These are phyloP conservation scores for Scedosporium apiospermum DNA, from an alignment of 2,329 filamentous ascomycete species.

Conservation along the genomic window DNA sequence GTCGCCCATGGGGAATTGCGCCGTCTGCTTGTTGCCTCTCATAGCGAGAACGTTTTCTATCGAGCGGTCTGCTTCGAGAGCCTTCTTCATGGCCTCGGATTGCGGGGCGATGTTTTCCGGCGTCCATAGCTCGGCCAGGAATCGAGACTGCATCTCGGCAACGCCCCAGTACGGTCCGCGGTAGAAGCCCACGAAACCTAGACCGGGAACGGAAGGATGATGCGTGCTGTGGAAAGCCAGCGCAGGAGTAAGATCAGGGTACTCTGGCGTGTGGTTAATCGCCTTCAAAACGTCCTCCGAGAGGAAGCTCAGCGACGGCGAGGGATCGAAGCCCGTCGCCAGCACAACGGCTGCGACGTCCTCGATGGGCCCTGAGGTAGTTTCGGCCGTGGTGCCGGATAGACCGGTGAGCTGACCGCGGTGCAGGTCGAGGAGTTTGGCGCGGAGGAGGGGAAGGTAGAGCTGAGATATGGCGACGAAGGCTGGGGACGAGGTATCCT, in stretches of 20 bases:
- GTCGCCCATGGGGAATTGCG: constrained; percentile 77
- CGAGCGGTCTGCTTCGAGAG: constrained; percentile 33
- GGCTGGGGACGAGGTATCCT: constrained; percentile 28
- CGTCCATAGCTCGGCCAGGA: constrained; percentile 54
- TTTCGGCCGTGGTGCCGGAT: constrained; percentile 23
- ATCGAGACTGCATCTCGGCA: constrained; percentile 76
- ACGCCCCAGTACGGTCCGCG: constrained; percentile 78
- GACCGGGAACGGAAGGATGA: constrained; percentile 47
- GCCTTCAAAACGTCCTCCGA: constrained; percentile 41
- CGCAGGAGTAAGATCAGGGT: constrained; percentile 50
- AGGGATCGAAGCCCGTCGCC: constrained; percentile 65
- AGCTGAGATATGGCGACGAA: constrained; percentile 62
- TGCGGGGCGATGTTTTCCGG: constrained; percentile 15
- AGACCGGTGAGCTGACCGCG: constrained; percentile 33
- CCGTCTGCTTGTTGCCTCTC: constrained; percentile 40
- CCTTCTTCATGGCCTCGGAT: constrained; percentile 21
- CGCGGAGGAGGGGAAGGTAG: constrained; percentile 66
- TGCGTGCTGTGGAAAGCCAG: constrained; percentile 60
- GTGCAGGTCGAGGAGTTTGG: constrained; percentile 44
- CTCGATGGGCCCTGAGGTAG: constrained; percentile 26
- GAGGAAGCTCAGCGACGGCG: constrained; percentile 55
- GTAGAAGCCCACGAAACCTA: constrained; percentile 79
- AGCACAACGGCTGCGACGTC: constrained; percentile 60
- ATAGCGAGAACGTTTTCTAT: constrained; percentile 38
- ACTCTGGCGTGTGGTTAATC: constrained; percentile 46